A percentile compares a stretch with the other conserved stretches of the same genome.
These are phyloP conservation scores for Neoascochyta sp. DNA, from an alignment of 2,329 filamentous ascomycete species.

Conservation along the genomic window DNA sequence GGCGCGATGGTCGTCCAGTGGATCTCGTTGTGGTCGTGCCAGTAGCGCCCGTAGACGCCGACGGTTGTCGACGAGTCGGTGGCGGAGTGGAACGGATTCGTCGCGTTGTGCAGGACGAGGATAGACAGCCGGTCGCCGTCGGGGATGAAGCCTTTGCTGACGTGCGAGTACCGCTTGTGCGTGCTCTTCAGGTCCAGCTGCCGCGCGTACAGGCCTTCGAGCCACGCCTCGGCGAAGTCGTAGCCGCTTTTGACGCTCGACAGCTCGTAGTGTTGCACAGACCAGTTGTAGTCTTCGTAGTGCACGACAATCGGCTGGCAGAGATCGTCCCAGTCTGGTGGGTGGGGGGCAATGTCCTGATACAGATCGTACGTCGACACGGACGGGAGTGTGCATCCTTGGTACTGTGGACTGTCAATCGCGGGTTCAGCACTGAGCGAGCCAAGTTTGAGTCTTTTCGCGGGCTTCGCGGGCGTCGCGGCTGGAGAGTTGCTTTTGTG, in stretches of 20 bases:
- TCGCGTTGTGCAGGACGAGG: conserved; percentile 29
- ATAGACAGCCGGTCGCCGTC: conserved; percentile 14
- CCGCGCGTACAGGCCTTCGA: conserved; percentile 3
- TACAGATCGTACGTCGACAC: too few relatives aligned
- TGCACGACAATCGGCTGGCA: conserved; percentile 14
- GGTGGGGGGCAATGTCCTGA: too few relatives aligned
- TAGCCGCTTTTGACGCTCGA: conserved; percentile 3
- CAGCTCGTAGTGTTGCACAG: conserved; percentile 20
- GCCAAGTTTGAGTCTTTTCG: too few relatives aligned
- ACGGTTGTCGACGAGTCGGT: conserved; percentile 15
- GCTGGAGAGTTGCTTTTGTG: too few relatives aligned
- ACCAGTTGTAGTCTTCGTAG: conserved; percentile 23
- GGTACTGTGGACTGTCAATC: too few relatives aligned
- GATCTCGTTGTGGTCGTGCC: conserved; percentile 16
- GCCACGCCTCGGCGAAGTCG: conserved; percentile 8
- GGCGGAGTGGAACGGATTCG: conserved; percentile 14
- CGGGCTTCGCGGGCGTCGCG: too few relatives aligned
- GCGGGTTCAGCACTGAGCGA: too few relatives aligned
- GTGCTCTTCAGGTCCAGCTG: not conserved
- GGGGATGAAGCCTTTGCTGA: conserved; percentile 22
- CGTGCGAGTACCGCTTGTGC: conserved; percentile 12
- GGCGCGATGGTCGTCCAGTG: conserved; percentile 24
- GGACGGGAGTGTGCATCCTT: too few relatives aligned
- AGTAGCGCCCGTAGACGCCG: conserved; percentile 21
- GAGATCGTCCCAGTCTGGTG: conserved; percentile 3